A percentile compares a stretch with the other conserved stretches of the same genome.
Conservation (phyloP, 2,329 filamentous ascomycete species). For the Curvularia spicifera region DNA sequence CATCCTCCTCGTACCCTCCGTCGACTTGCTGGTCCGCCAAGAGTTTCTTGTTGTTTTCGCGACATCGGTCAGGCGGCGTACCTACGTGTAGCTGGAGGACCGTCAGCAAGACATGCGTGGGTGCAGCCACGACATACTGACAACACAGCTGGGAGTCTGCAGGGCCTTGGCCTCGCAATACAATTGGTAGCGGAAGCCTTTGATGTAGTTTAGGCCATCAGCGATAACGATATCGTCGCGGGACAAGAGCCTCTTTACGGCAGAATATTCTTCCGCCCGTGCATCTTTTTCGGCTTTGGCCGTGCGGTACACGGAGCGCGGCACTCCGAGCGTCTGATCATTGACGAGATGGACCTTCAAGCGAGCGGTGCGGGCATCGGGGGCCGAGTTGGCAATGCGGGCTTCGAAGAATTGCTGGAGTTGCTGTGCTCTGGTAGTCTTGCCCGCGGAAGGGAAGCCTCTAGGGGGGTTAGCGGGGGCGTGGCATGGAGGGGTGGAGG, state of each 20-base stretch:
- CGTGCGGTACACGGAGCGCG: conserved; percentile 74
- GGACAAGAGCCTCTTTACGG: conserved; percentile 76
- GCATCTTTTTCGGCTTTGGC: conserved; percentile 84
- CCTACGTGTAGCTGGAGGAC: conserved; percentile 62
- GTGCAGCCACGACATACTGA: conserved; percentile 50
- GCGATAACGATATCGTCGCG: conserved; percentile 78
- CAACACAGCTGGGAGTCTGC: conserved; percentile 75
- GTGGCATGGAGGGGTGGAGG: conserved; percentile 3
- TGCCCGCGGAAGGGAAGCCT: conserved; percentile 68
- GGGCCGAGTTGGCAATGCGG: conserved; percentile 58
- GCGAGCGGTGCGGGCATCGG: conserved; percentile 53
- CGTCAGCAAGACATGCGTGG: conserved; percentile 36
- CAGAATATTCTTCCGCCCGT: conserved; percentile 75
- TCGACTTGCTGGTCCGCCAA: conserved; percentile 51
- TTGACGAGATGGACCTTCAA: conserved; percentile 77
- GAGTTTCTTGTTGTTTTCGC: conserved; percentile 65
- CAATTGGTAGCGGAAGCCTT: conserved; percentile 86
- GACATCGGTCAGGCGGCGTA: conserved; percentile 62
- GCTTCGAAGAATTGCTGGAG: conserved; percentile 68
- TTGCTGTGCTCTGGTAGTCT: conserved; percentile 67
- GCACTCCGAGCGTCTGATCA: conserved; percentile 72
- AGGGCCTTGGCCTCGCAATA: conserved; percentile 84
- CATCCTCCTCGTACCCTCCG: conserved; percentile 62
- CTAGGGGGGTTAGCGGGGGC: conserved; percentile 62
- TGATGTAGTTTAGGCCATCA: conserved; percentile 86